These are phyloP conservation scores for Solanum boliviense DNA, from an alignment of 257 asterid species.

Conservation along the genomic window DNA sequence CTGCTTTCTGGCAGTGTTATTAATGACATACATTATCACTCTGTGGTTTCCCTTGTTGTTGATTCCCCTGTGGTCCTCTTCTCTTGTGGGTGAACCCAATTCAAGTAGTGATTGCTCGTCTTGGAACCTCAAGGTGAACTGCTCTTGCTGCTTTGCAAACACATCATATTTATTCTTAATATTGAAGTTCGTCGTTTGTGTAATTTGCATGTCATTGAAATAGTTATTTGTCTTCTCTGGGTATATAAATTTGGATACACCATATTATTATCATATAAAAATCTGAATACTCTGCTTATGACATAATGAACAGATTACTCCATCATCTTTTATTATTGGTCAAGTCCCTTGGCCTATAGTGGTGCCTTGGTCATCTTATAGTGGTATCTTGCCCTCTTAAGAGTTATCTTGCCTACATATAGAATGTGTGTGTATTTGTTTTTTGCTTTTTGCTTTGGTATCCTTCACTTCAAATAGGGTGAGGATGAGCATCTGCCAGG, in stretches of 20 bases:
- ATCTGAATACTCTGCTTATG: not conserved
- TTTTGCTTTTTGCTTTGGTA: not conserved
- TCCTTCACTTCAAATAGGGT: constrained; percentile 12
- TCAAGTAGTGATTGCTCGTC: not conserved
- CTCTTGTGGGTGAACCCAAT: not conserved
- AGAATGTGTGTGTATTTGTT: not conserved
- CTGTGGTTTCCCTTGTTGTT: not conserved
- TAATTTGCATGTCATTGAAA: not conserved
- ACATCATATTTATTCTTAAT: not conserved
- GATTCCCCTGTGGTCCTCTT: not conserved
- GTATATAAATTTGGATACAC: not conserved
- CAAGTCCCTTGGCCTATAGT: not conserved
- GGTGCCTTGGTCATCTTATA: not conserved
- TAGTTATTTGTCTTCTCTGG: not conserved
- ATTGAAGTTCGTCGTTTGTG: not conserved
- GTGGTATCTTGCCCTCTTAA: not conserved
- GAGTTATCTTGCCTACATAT: not conserved
- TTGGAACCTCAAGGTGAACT: not conserved
- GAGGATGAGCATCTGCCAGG: constrained; percentile 14
- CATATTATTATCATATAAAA: not conserved
- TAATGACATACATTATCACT: not conserved
- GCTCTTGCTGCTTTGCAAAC: not conserved
- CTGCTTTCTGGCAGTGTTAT: not conserved
- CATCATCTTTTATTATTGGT: not conserved
- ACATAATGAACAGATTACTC: not conserved